Percentiles rank a stretch among this genome's conserved stretches.
phyloP scores from a whole-genome alignment of 768 basidiomycete species.

The Boletus coccyginus region DNA sequence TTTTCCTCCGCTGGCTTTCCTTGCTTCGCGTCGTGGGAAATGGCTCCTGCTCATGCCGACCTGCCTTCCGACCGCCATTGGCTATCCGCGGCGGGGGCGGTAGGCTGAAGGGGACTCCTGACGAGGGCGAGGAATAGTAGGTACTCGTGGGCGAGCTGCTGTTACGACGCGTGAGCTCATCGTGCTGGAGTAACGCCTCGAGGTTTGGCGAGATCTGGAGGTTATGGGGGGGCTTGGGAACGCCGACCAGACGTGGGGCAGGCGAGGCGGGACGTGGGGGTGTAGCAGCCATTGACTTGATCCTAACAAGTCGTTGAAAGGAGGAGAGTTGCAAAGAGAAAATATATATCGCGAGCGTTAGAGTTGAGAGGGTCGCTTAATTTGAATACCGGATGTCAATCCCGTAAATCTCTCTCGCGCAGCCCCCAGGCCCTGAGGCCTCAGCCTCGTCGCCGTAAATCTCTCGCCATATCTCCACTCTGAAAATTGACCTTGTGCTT shows the following conservation, averaged over 20 bases:
- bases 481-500: no score
- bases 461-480: no score
- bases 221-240: slow-evolving; percentile 15
- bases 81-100: slow-evolving; percentile 34
- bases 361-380: not conserved
- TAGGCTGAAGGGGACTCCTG: slow-evolving; percentile 25
- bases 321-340: not conserved
- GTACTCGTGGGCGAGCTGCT: slow-evolving; percentile 23
- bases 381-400: not conserved
- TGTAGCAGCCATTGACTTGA: slow-evolving; percentile 17
- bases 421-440: no score
- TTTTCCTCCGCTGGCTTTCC: slow-evolving; percentile 14
- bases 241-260: not conserved
- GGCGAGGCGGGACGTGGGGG: slow-evolving; percentile 24
- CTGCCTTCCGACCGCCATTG: slow-evolving; percentile 12
- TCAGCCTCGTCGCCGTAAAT: no score
- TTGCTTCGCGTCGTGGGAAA: slow-evolving; percentile 16
- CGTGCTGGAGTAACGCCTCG: slow-evolving; percentile 57
- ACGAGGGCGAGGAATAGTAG: slow-evolving; percentile 4
- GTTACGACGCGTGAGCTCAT: slow-evolving; percentile 43
- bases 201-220: slow-evolving; percentile 58
- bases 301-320: not conserved
- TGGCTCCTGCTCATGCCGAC: slow-evolving; percentile 15
- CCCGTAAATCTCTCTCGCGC: no score
- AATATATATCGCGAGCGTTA: not conserved